A percentile compares a stretch with the other conserved stretches of the same genome.
These are phyloP conservation scores for Artemisia argyi DNA, from an alignment of 129 eudicot species.

Conservation along the genomic window DNA sequence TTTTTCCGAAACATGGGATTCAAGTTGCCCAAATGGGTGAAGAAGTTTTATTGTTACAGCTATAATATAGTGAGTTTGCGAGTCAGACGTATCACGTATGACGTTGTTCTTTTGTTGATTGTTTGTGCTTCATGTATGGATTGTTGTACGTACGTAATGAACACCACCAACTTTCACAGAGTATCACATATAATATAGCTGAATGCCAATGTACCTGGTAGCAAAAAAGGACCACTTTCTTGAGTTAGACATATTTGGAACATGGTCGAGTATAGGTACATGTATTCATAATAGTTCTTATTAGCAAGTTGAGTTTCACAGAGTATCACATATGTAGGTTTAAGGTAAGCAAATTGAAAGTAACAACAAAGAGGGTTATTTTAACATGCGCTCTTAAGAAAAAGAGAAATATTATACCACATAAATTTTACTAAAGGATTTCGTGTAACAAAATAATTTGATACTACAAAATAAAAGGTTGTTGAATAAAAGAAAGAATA, in stretches of 20 bases:
- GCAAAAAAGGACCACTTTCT: conserved; percentile 26
- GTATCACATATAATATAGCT: background rate
- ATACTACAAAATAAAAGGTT: too few species aligned
- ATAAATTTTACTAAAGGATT: too few species aligned
- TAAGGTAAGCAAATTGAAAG: background rate
- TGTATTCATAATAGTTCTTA: background rate
- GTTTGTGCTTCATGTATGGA: background rate
- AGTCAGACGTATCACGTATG: background rate
- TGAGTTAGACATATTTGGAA: conserved; percentile 19
- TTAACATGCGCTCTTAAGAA: too few species aligned
- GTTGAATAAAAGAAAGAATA: too few species aligned
- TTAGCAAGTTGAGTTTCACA: too few species aligned
- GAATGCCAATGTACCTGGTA: conserved; percentile 9
- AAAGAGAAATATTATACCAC: too few species aligned
- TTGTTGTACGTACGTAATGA: background rate
- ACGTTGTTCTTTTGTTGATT: background rate
- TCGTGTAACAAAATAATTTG: too few species aligned
- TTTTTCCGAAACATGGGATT: background rate
- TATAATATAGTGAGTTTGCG: background rate
- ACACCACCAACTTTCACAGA: conserved; percentile 8
- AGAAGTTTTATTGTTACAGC: too few species aligned
- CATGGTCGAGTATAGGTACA: conserved; percentile 1
- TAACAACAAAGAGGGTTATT: background rate
- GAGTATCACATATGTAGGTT: background rate
- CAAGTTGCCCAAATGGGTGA: background rate